Evolutionary conservation across 306 rosid species (phyloP).

Genomic region (Cotoneaster glaucophyllus): DNA sequence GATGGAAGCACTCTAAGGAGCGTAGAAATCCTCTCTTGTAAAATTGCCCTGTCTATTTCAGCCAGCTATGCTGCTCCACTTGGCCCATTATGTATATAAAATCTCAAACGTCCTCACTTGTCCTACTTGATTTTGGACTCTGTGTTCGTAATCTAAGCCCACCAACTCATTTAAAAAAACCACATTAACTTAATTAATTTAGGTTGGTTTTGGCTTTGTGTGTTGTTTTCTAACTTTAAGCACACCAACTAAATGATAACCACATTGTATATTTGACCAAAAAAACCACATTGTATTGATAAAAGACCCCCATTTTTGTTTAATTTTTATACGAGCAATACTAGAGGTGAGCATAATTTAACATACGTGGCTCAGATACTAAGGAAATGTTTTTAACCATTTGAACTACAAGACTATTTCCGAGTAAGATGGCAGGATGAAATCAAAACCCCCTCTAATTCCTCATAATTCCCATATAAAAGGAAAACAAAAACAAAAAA

Average conservation of each 20-base stretch:
- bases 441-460: conserved; percentile 17
- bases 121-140: not conserved
- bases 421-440: not conserved
- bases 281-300: too few species aligned
- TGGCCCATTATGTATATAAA: not conserved
- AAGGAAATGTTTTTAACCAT: too few species aligned
- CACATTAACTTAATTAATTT: not conserved
- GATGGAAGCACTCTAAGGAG: not conserved
- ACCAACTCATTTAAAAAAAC: not conserved
- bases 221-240: not conserved
- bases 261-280: not conserved
- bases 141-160: not conserved
- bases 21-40: not conserved
- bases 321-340: not conserved
- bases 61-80: not conserved
- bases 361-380: too few species aligned
- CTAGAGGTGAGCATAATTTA: not conserved
- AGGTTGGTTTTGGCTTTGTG: not conserved
- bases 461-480: conserved; percentile 22
- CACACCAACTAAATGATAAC: conserved; percentile 11
- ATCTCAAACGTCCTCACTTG: not conserved
- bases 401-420: not conserved
- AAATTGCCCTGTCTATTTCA: not conserved
- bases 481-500: conserved; percentile 18
- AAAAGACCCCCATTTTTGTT: too few species aligned